A percentile compares a stretch with the other conserved stretches of the same genome.
Evolutionary conservation across 2,329 filamentous ascomycete genomes (phyloP).

Genomic region (Trichophyton rubrum): DNA sequence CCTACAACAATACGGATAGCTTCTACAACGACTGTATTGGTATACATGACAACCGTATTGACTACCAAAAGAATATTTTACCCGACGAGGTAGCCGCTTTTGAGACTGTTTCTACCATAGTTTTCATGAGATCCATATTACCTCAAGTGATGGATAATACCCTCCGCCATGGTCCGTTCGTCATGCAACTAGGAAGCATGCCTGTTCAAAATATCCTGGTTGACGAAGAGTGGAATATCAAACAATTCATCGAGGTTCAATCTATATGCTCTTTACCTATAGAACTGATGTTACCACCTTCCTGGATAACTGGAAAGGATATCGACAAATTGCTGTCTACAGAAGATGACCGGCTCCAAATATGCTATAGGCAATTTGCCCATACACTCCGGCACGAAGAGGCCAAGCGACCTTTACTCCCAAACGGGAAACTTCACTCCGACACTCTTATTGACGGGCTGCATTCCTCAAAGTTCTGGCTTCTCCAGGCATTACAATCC

Average conservation of each 20-base stretch:
- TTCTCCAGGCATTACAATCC: not conserved
- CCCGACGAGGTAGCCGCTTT: slow-evolving; percentile 4
- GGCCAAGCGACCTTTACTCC: not conserved
- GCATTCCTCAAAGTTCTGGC: not conserved
- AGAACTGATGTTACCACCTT: slow-evolving; percentile 18
- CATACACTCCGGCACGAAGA: slow-evolving; percentile 13
- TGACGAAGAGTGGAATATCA: slow-evolving; percentile 25
- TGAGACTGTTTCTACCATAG: slow-evolving; percentile 12
- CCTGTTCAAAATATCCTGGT: slow-evolving; percentile 16
- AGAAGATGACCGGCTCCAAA: not conserved
- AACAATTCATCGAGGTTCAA: slow-evolving; percentile 25
- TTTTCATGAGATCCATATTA: slow-evolving; percentile 20
- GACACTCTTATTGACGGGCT: not conserved
- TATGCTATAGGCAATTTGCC: slow-evolving; percentile 5
- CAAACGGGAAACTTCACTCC: not conserved
- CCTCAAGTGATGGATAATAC: slow-evolving; percentile 20
- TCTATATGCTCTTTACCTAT: slow-evolving; percentile 23
- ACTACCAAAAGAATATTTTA: slow-evolving; percentile 16
- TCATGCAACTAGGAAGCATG: slow-evolving; percentile 27
- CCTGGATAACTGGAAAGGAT: slow-evolving; percentile 17
- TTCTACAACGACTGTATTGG: slow-evolving; percentile 17
- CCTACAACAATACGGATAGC: slow-evolving; percentile 16
- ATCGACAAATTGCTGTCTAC: not conserved
- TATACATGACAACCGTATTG: slow-evolving; percentile 17
- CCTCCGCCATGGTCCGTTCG: slow-evolving; percentile 24